Evolutionary conservation across 1,139 yeast species (phyloP).

Genomic region (Geotrichum siamense): DNA sequence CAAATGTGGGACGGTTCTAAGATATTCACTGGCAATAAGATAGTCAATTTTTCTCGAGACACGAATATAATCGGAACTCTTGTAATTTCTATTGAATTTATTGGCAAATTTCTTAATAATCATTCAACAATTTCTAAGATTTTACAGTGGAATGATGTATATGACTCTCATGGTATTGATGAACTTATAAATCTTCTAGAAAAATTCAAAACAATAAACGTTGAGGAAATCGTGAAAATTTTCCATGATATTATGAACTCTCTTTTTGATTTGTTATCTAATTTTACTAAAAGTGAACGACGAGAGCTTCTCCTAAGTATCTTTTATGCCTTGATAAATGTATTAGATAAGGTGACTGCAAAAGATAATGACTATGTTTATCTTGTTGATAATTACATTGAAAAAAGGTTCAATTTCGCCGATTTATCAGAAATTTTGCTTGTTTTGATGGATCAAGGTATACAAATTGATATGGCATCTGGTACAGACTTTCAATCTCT

Average conservation of each 20-base stretch:
- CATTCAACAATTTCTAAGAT: slow-evolving; percentile 53
- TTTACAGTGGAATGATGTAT: slow-evolving; percentile 48
- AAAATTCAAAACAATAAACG: slow-evolving; percentile 26
- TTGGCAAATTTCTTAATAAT: slow-evolving; percentile 61
- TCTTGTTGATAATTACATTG: slow-evolving; percentile 27
- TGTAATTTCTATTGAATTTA: slow-evolving; percentile 50
- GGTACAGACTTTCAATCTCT: slow-evolving; percentile 23
- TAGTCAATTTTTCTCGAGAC: slow-evolving; percentile 24
- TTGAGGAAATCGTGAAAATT: slow-evolving; percentile 25
- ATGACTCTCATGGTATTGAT: slow-evolving; percentile 31
- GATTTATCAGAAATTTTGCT: slow-evolving; percentile 27
- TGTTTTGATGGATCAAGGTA: slow-evolving; percentile 21
- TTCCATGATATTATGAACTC: slow-evolving; percentile 41
- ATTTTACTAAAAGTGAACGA: slow-evolving; percentile 24
- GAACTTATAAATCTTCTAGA: slow-evolving; percentile 31
- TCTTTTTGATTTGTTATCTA: slow-evolving; percentile 30
- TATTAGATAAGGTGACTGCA: slow-evolving; percentile 28
- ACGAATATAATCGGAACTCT: slow-evolving; percentile 26
- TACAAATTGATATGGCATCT: slow-evolving; percentile 21
- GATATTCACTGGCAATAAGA: slow-evolving; percentile 26
- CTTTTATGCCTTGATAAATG: slow-evolving; percentile 28
- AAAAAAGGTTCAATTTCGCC: slow-evolving; percentile 26
- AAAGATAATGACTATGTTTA: slow-evolving; percentile 25
- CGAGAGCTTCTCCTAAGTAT: slow-evolving; percentile 25
- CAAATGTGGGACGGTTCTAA: slow-evolving; percentile 30